Conservation (phyloP, 2,329 filamentous ascomycete genomes). For the Fusarium virguliforme region DNA sequence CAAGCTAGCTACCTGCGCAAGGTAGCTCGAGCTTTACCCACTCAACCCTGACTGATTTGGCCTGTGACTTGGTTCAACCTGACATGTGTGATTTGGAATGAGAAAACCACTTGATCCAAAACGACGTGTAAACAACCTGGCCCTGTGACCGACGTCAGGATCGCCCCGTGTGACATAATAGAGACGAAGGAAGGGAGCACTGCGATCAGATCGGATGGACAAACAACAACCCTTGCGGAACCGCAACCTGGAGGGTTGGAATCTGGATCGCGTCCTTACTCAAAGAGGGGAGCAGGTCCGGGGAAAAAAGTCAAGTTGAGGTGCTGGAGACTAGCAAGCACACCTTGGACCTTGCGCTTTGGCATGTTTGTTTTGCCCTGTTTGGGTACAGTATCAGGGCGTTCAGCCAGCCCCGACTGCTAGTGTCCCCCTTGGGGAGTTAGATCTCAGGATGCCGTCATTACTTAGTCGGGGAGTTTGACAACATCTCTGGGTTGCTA, state of each 20-base stretch:
- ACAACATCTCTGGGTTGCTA: constrained; percentile 10
- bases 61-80: constrained; percentile 15
- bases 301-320: constrained; percentile 6
- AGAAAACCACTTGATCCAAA: constrained; percentile 20
- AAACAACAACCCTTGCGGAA: constrained; percentile 43
- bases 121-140: constrained; percentile 18
- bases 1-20: no score
- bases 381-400: constrained; percentile 20
- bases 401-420: constrained; percentile 19
- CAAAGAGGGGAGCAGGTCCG: constrained; percentile 7
- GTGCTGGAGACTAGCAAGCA: constrained; percentile 9
- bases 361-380: constrained; percentile 4
- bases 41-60: constrained; percentile 1
- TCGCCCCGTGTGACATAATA: constrained; percentile 32
- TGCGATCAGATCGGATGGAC: constrained; percentile 26
- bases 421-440: constrained; percentile 36
- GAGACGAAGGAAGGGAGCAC: constrained; percentile 24
- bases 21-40: constrained; percentile 23
- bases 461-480: constrained; percentile 43
- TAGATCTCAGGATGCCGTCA: constrained; percentile 46
- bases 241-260: constrained; percentile 32
- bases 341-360: constrained; percentile 16
- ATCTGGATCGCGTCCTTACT: constrained; percentile 10
- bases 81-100: constrained; percentile 32
- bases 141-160: constrained; percentile 38